These are phyloP conservation scores for Globisporangium viniferum DNA, from an alignment of 352 stramenopile genomes.

Conservation along the genomic window DNA sequence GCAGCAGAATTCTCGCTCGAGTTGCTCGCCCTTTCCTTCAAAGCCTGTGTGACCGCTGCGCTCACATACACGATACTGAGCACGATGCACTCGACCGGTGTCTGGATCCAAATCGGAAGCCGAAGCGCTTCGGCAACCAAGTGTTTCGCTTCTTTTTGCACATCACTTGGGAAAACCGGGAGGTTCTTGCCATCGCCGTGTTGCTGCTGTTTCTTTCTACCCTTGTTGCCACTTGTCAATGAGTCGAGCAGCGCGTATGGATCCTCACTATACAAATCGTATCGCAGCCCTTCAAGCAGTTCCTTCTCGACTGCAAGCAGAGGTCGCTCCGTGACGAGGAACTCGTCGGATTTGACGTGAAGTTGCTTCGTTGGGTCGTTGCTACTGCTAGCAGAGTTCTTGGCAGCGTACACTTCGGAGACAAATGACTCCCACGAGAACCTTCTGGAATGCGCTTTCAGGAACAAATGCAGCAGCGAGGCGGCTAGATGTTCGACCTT, in stretches of 20 bases:
- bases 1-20: not conserved
- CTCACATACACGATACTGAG: constrained; percentile 71
- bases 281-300: constrained; percentile 71
- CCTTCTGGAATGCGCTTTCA: constrained; percentile 68
- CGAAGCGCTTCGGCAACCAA: constrained; percentile 49
- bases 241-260: constrained; percentile 69
- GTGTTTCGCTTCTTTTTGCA: constrained; percentile 69
- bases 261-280: constrained; percentile 70
- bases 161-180: constrained; percentile 30
- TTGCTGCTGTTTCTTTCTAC: constrained; percentile 29
- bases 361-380: constrained; percentile 19
- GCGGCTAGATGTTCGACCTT: constrained; percentile 69
- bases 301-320: constrained; percentile 57
- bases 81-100: constrained; percentile 57
- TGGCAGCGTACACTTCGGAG: constrained; percentile 65
- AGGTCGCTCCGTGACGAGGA: constrained; percentile 53
- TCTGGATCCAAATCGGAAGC: constrained; percentile 65
- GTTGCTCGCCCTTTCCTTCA: constrained; percentile 21
- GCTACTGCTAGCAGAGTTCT: constrained; percentile 28
- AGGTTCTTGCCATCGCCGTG: constrained; percentile 13
- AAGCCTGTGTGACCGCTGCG: constrained; percentile 39
- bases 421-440: constrained; percentile 65
- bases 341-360: constrained; percentile 32
- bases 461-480: constrained; percentile 68
- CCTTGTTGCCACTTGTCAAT: constrained; percentile 44